Percentiles rank a stretch among this genome's conserved stretches.
Conservation (phyloP, 2,329 filamentous ascomycete species). For the Coniochaeta sp. region DNA sequence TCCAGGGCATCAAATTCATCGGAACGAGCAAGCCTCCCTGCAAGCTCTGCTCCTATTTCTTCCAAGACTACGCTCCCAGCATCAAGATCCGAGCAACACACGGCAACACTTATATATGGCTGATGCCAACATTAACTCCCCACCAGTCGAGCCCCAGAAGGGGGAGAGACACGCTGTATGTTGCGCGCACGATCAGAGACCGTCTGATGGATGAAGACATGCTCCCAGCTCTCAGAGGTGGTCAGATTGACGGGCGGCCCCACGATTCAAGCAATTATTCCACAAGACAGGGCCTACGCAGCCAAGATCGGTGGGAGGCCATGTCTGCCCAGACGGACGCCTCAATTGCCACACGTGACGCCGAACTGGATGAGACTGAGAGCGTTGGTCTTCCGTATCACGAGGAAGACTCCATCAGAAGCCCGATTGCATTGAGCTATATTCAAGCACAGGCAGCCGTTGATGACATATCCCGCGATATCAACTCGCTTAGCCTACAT, state of each 20-base stretch:
- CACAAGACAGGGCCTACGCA: neutral
- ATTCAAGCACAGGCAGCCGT: too few relatives aligned
- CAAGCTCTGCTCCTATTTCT: slow-evolving; percentile 28
- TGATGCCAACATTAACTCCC: slow-evolving; percentile 20
- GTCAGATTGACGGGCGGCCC: neutral
- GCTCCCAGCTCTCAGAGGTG: neutral
- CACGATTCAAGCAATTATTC: slow-evolving; percentile 1
- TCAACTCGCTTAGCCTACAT: too few relatives aligned
- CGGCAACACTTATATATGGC: slow-evolving; percentile 28
- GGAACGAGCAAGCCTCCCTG: slow-evolving; percentile 30
- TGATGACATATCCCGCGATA: too few relatives aligned
- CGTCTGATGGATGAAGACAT: neutral
- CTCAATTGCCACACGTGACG: neutral
- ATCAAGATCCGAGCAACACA: slow-evolving; percentile 21
- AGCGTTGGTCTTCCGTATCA: too few relatives aligned
- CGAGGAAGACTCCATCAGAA: too few relatives aligned
- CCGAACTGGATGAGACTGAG: too few relatives aligned
- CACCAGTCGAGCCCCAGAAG: slow-evolving; percentile 1
- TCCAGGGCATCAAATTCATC: slow-evolving; percentile 23
- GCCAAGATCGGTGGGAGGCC: neutral
- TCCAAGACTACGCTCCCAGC: slow-evolving; percentile 14
- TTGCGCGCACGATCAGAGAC: slow-evolving; percentile 11
- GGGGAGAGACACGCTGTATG: slow-evolving; percentile 32
- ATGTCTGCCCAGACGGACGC: neutral
- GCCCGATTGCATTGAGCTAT: too few relatives aligned